Evolutionary conservation across 2,329 filamentous ascomycete species (phyloP).

Genomic region (Monilinia laxa): DNA sequence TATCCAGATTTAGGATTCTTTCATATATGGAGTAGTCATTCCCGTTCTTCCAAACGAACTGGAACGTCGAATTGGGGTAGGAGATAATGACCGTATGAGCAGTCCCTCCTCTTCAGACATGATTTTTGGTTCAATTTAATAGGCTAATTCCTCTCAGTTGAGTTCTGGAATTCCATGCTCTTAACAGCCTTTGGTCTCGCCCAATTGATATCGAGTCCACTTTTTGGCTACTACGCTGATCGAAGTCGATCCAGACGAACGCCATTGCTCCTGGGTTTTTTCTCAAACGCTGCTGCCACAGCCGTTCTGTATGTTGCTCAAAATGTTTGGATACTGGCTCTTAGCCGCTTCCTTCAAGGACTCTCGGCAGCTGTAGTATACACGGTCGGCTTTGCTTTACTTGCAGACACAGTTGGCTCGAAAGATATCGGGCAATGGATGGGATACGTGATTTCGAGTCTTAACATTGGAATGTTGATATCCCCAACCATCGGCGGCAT

Average conservation of each 20-base stretch:
- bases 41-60: slow-evolving; percentile 70
- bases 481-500: slow-evolving; percentile 44
- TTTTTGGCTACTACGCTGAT: slow-evolving; percentile 49
- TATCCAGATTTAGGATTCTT: slow-evolving; percentile 48
- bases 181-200: slow-evolving; percentile 68
- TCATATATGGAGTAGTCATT: slow-evolving; percentile 57
- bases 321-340: slow-evolving; percentile 11
- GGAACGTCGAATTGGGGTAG: slow-evolving; percentile 52
- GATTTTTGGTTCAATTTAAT: not conserved
- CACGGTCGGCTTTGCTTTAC: slow-evolving; percentile 67
- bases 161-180: slow-evolving; percentile 69
- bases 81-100: slow-evolving; percentile 39
- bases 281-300: slow-evolving; percentile 45
- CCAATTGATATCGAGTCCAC: slow-evolving; percentile 54
- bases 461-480: slow-evolving; percentile 55
- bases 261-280: slow-evolving; percentile 61
- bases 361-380: slow-evolving; percentile 66
- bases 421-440: slow-evolving; percentile 59
- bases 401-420: slow-evolving; percentile 67
- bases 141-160: slow-evolving; percentile 46
- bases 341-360: slow-evolving; percentile 25
- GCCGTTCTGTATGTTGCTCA: slow-evolving; percentile 58
- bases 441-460: slow-evolving; percentile 59
- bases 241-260: slow-evolving; percentile 57
- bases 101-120: not conserved